Percentiles rank a stretch among this genome's conserved stretches.
Evolutionary conservation across 306 rosid genomes (phyloP).

Genomic region (Prunus mongolica): DNA sequence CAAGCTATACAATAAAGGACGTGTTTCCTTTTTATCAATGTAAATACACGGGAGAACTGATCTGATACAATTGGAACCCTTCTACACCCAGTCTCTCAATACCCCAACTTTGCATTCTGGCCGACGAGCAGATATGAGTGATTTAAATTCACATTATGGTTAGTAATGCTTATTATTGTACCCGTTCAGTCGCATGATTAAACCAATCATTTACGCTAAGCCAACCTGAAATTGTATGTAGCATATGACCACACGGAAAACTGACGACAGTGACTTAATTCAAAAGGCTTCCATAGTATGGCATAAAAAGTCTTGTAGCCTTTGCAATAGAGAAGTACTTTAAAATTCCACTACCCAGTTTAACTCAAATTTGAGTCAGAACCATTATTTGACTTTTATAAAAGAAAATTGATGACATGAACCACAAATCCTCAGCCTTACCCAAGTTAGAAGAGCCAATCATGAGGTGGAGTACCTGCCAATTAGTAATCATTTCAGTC

Average conservation of each 20-base stretch:
- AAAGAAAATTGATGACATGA: constrained; percentile 1
- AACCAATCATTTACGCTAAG: neutral
- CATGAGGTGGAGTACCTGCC: constrained; percentile 72
- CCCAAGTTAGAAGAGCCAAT: constrained; percentile 63
- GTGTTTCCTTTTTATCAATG: neutral
- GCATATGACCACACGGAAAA: neutral
- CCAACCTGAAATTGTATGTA: neutral
- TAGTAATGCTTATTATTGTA: no score
- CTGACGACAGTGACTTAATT: neutral
- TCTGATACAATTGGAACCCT: neutral
- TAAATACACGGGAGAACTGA: neutral
- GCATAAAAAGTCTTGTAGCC: neutral
- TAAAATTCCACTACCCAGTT: neutral
- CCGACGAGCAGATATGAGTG: no score
- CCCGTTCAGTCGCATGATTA: no score
- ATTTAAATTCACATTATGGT: no score
- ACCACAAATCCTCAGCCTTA: constrained; percentile 26
- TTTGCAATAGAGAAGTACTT: neutral
- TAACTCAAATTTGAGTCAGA: constrained; percentile 3
- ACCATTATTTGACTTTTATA: constrained; percentile 1
- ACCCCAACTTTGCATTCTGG: no score
- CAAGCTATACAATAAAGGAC: neutral
- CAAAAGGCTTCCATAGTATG: neutral
- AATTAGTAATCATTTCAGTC: constrained; percentile 10
- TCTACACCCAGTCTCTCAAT: neutral